Conservation (phyloP, 192 early-diverging fungal species). For the Backusella australiensis region DNA sequence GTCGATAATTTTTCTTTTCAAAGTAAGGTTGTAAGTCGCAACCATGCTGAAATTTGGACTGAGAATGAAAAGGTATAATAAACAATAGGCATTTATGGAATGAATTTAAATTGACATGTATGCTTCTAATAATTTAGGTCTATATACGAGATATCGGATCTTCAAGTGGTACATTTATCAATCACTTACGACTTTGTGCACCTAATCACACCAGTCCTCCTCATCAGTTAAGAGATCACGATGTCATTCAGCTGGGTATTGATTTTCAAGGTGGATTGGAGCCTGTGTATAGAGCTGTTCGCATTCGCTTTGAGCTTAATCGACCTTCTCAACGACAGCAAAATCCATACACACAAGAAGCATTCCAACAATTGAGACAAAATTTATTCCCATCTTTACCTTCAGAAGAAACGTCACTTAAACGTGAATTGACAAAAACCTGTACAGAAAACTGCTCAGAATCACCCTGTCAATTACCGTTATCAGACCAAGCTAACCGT, state of each 20-base stretch:
- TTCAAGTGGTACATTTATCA: slow-evolving; percentile 97
- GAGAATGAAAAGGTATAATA: slow-evolving; percentile 50
- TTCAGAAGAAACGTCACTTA: not conserved
- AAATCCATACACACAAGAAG: not conserved
- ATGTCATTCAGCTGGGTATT: slow-evolving; percentile 92
- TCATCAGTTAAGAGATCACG: slow-evolving; percentile 79
- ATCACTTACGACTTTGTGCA: slow-evolving; percentile 86
- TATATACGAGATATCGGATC: slow-evolving; percentile 91
- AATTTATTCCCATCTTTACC: not conserved
- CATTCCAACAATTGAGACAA: slow-evolving; percentile 20
- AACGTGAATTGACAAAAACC: not conserved
- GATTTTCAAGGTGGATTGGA: slow-evolving; percentile 87
- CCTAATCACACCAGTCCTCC: slow-evolving; percentile 80
- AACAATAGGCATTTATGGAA: not conserved
- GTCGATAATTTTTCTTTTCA: slow-evolving; percentile 78
- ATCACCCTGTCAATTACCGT: not conserved
- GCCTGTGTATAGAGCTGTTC: slow-evolving; percentile 91
- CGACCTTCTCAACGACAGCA: slow-evolving; percentile 36
- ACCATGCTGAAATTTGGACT: slow-evolving; percentile 92
- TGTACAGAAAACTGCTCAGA: not conserved
- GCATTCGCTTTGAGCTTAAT: slow-evolving; percentile 78
- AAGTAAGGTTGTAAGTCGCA: slow-evolving; percentile 91
- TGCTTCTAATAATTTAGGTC: slow-evolving; percentile 51
- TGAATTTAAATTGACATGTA: slow-evolving; percentile 6
- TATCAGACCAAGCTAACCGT: not conserved